Evolutionary conservation across 768 basidiomycete genomes (phyloP), one percentile per base, ranked within the genome.

Genomic region (Termitomyces sp.): DNA sequence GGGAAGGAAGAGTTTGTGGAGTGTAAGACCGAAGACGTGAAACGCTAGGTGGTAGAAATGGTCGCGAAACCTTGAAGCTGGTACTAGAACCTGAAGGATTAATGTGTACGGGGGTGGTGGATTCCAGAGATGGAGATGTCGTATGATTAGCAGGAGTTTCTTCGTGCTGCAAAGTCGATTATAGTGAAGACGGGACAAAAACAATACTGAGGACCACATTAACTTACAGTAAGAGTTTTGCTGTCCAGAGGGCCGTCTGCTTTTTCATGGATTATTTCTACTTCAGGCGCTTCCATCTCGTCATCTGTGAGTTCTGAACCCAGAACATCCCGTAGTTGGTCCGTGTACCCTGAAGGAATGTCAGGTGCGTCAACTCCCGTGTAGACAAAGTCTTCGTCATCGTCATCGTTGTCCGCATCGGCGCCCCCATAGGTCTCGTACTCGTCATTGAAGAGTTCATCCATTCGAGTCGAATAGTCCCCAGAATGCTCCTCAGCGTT

Each of bases 1-100:
- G 76, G 16, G 73, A 63, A 13, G 66, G 62, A 23, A 77, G 75
- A 25, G 75, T 68, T 23, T 76, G 78, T 12, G 84, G 82, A 6
- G 79, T 76, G 62, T 77, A 78, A 12, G 91, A 90, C 40, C 90
- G 88, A 39, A 91, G 79, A n/a, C 90, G 81, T 27, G 90, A 93
- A 6, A 90, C 80, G n/a, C 76, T 80, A 3, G 88, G 87, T 61
- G 88, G 85, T 18, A 90, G 66, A 66, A 86, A 90, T 12, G 84
- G 79, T 36, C 79, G 77, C 3, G 80, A 70, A 10, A 78, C 64
- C 57, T 72, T 77, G 16, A 74, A 67, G 25, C 73, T 68, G 12
- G 68, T 67, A 35, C 59, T 68, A 32, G 61, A 61, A 39, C 56
- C 63, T 18, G 76, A 76, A n/a, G 76, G 75, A 11, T 63, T 68